Conservation (phyloP, 805 yeast genomes). For the Teunomyces pallodes region DNA sequence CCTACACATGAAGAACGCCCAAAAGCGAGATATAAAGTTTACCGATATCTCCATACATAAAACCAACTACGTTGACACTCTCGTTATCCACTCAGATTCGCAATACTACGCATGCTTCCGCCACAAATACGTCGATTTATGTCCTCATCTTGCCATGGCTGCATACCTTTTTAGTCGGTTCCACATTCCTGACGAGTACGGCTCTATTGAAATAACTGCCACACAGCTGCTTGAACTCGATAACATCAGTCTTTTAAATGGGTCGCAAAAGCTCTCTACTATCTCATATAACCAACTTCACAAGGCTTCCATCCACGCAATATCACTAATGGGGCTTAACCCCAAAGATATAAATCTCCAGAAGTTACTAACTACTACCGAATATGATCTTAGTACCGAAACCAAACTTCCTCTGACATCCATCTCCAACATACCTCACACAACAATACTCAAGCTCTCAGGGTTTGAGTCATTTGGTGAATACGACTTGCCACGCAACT, state of each 20-base stretch:
- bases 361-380: constrained; percentile 17
- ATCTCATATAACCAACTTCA: constrained; percentile 28
- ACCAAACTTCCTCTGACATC: constrained; percentile 11
- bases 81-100: constrained; percentile 5
- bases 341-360: constrained; percentile 18
- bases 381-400: constrained; percentile 6
- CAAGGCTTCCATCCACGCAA: constrained; percentile 20
- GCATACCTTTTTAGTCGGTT: constrained; percentile 27
- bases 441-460: constrained; percentile 15
- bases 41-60: constrained; percentile 13
- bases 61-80: neutral
- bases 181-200: constrained; percentile 27
- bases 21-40: constrained; percentile 23
- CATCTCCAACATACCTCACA: constrained; percentile 12
- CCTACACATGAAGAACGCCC: constrained; percentile 18
- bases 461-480: constrained; percentile 20
- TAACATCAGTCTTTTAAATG: constrained; percentile 22
- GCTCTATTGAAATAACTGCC: constrained; percentile 13
- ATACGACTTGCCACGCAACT: constrained; percentile 17
- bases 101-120: constrained; percentile 21
- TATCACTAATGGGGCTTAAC: constrained; percentile 16
- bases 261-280: constrained; percentile 20
- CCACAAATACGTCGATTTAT: constrained; percentile 22
- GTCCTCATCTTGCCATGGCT: constrained; percentile 27
- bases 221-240: constrained; percentile 5